A percentile compares a stretch with the other conserved stretches of the same genome.
phyloP scores from a whole-genome alignment of 371 early-diverging fungal species.

The Sporodiniella umbellata region DNA sequence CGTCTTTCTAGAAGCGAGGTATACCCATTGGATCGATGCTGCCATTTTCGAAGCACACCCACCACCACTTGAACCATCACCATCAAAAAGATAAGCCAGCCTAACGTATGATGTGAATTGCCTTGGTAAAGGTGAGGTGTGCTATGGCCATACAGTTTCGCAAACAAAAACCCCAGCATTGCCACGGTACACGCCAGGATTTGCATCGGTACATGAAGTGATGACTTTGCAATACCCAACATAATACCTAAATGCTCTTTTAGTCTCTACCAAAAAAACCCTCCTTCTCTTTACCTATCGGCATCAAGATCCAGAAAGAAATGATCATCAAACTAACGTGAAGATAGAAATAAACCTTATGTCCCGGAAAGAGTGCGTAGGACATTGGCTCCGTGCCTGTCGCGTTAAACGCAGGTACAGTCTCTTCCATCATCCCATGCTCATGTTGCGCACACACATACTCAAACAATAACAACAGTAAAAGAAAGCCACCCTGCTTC shows the following conservation, averaged over 20 bases:
- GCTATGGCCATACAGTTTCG: constrained; percentile 42
- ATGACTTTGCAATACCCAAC: constrained; percentile 49
- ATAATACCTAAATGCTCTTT: constrained; percentile 32
- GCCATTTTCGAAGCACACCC: constrained; percentile 46
- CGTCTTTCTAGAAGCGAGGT: too few species aligned
- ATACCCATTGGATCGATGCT: too few species aligned
- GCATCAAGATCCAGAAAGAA: constrained; percentile 49
- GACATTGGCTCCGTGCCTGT: constrained; percentile 52
- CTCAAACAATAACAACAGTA: background rate
- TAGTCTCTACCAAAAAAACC: background rate
- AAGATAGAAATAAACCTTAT: constrained; percentile 37
- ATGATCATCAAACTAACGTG: constrained; percentile 45
- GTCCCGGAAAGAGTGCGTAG: constrained; percentile 40
- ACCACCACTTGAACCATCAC: constrained; percentile 36
- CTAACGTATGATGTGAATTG: constrained; percentile 45
- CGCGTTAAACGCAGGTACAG: constrained; percentile 37
- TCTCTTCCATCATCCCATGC: constrained; percentile 25
- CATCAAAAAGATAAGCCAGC: constrained; percentile 40
- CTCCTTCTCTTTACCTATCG: constrained; percentile 33
- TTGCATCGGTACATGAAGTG: constrained; percentile 44
- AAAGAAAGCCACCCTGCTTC: constrained; percentile 1
- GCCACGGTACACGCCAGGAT: constrained; percentile 31
- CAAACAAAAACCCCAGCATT: constrained; percentile 44
- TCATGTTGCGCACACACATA: constrained; percentile 28
- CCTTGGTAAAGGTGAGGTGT: constrained; percentile 44